These are phyloP conservation scores for Paramecium tetraurelia DNA, from an alignment of 73 alveolate genomes.

Conservation along the genomic window DNA sequence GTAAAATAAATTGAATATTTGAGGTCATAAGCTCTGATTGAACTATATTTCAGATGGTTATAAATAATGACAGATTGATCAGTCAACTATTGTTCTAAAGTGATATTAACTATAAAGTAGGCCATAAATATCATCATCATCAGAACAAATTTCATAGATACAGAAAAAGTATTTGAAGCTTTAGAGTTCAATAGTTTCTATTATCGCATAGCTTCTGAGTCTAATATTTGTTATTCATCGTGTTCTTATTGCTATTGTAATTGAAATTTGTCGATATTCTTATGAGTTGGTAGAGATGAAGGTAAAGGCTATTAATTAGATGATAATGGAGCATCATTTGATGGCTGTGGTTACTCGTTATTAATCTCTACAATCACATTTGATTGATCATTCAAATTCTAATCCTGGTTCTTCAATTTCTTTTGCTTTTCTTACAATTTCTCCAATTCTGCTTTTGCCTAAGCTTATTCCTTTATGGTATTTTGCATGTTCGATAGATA, in stretches of 20 bases:
- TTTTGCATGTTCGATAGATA: neutral
- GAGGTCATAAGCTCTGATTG: neutral
- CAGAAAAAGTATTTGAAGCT: neutral
- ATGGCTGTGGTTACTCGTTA: neutral
- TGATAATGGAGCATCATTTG: neutral
- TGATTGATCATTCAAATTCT: neutral
- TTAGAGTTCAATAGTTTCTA: constrained; percentile 16
- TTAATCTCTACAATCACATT: neutral
- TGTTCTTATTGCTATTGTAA: neutral
- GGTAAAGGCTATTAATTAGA: neutral
- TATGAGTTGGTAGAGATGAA: neutral
- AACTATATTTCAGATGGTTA: neutral
- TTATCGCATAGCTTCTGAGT: constrained; percentile 1
- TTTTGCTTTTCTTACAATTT: neutral
- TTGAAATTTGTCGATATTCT: neutral
- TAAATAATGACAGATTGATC: neutral
- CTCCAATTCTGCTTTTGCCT: neutral
- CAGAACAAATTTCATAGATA: neutral
- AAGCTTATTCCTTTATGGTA: neutral
- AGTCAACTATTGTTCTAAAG: neutral
- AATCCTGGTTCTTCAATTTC: neutral
- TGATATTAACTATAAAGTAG: neutral
- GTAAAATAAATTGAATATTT: constrained; percentile 7
- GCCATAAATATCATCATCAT: constrained; percentile 32
- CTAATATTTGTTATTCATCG: neutral